Conservation (phyloP, 164 flowering plant genomes). For the Vitis amurensis region DNA sequence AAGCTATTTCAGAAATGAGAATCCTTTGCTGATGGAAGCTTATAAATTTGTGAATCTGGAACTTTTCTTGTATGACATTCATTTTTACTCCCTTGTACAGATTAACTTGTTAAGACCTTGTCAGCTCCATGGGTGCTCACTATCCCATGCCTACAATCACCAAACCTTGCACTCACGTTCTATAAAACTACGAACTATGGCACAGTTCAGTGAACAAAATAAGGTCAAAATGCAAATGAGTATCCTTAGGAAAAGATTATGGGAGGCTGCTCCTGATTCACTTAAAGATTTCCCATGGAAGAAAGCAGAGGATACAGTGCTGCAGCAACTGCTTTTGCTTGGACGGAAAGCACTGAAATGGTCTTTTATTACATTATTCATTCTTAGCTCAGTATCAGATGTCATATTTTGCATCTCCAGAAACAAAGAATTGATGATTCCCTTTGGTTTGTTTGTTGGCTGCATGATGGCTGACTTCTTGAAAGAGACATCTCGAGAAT, state of each 20-base stretch:
- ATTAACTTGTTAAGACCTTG: conserved; percentile 5
- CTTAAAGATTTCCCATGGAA: conserved; percentile 66
- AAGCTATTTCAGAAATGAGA: neutral
- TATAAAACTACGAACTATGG: conserved; percentile 17
- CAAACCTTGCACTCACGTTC: conserved; percentile 9
- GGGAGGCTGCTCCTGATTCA: conserved; percentile 37
- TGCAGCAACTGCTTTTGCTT: conserved; percentile 26
- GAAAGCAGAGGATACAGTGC: conserved; percentile 36
- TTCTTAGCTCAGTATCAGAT: conserved; percentile 48
- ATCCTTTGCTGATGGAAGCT: neutral
- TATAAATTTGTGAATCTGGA: neutral
- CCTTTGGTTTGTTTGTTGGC: conserved; percentile 64
- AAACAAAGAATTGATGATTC: conserved; percentile 64
- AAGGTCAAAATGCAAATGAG: conserved; percentile 22
- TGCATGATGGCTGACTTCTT: conserved; percentile 46
- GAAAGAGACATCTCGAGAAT: conserved; percentile 43
- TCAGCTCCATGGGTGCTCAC: neutral
- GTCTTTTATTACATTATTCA: conserved; percentile 35
- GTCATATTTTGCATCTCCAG: conserved; percentile 35
- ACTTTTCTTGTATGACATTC: neutral
- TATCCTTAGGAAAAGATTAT: conserved; percentile 27
- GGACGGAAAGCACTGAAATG: conserved; percentile 50
- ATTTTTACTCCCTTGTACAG: conserved; percentile 6
- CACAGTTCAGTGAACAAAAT: conserved; percentile 26
- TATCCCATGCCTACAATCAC: neutral